Conservation (phyloP, 495 filamentous ascomycete genomes). For the Penicillium lagena region DNA sequence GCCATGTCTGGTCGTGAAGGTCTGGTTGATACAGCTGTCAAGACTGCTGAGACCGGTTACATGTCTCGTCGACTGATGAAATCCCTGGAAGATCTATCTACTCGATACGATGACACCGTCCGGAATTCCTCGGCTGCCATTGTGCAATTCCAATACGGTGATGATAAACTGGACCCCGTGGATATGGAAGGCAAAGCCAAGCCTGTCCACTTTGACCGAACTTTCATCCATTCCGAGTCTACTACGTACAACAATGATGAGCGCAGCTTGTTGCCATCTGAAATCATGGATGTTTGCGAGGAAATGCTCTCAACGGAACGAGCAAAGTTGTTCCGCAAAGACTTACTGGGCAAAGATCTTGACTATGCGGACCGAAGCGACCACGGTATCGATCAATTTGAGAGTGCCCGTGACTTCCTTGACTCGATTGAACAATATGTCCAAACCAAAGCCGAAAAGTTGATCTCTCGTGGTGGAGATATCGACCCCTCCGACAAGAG, state of each 20-base stretch:
- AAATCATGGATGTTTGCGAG: conserved; percentile 62
- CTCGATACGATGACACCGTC: conserved; percentile 89
- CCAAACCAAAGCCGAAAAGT: conserved; percentile 43
- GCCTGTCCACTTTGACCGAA: conserved; percentile 88
- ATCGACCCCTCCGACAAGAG: conserved; percentile 32
- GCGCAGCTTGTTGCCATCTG: conserved; percentile 59
- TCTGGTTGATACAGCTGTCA: conserved; percentile 98
- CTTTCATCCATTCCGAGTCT: conserved; percentile 76
- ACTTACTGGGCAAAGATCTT: conserved; percentile 43
- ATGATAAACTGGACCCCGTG: conserved; percentile 88
- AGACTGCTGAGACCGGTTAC: conserved; percentile 97
- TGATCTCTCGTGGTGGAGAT: conserved; percentile 40
- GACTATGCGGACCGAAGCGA: conserved; percentile 60
- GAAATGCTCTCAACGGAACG: conserved; percentile 59
- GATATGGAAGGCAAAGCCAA: conserved; percentile 95
- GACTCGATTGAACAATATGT: conserved; percentile 69
- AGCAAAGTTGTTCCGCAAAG: conserved; percentile 55
- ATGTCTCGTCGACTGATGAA: conserved; percentile 99
- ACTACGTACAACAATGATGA: conserved; percentile 76
- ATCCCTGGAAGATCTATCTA: conserved; percentile 88
- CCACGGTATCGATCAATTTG: conserved; percentile 70
- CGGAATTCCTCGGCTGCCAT: conserved; percentile 78
- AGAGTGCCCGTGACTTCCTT: conserved; percentile 78
- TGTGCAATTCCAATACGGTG: conserved; percentile 95
- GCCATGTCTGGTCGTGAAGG: conserved; percentile 98